These are phyloP conservation scores for Pseudocercospora macadamiae DNA, from an alignment of 2,329 filamentous ascomycete genomes.

Conservation along the genomic window DNA sequence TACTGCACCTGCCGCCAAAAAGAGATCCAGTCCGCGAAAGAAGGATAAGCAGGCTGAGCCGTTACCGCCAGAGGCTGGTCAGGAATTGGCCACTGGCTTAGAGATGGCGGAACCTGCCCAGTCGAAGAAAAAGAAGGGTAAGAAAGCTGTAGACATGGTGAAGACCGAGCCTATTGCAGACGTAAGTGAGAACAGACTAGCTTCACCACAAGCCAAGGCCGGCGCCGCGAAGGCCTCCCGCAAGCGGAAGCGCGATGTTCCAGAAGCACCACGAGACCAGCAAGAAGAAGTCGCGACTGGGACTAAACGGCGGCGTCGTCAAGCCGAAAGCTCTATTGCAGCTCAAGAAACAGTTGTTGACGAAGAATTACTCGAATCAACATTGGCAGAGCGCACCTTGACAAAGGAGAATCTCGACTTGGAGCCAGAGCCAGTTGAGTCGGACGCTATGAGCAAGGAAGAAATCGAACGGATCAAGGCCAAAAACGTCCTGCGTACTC, in stretches of 20 bases:
- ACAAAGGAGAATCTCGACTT: conserved; percentile 4
- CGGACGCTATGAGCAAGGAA: background rate
- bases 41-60: background rate
- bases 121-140: background rate
- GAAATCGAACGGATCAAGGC: conserved; percentile 6
- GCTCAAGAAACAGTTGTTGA: too few species aligned
- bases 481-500: conserved; percentile 12
- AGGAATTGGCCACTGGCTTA: background rate
- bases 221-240: conserved; percentile 5
- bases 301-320: too few species aligned
- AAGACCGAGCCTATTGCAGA: background rate
- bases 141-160: background rate
- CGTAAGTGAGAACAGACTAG: background rate
- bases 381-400: conserved; percentile 2
- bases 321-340: too few species aligned
- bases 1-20: background rate
- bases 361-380: background rate
- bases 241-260: conserved; percentile 3
- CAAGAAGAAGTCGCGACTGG: background rate
- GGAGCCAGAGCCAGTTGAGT: background rate
- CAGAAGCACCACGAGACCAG: background rate
- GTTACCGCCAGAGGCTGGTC: background rate
- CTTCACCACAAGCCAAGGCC: background rate
- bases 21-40: background rate
- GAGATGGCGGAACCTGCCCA: background rate